These are phyloP conservation scores for Fusarium kyushuense DNA, from an alignment of 2,329 filamentous ascomycete genomes.

Conservation along the genomic window DNA sequence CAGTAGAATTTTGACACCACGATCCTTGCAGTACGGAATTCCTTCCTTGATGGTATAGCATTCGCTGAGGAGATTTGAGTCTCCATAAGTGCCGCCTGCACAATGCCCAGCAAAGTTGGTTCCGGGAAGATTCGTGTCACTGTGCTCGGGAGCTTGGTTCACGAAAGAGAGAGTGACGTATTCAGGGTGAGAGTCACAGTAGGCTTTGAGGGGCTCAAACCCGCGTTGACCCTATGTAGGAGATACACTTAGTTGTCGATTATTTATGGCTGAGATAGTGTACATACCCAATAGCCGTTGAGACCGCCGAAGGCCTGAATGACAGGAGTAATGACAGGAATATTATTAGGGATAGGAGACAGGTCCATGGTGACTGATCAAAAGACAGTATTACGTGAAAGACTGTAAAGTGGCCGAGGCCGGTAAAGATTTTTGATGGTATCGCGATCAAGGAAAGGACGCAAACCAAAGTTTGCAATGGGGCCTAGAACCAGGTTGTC, in stretches of 20 bases:
- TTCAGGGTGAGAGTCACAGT: slow-evolving; percentile 55
- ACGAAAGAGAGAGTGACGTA: slow-evolving; percentile 57
- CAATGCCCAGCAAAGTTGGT: slow-evolving; percentile 58
- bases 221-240: slow-evolving; percentile 54
- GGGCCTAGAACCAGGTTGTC: slow-evolving; percentile 50
- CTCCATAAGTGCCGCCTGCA: slow-evolving; percentile 44
- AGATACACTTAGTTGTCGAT: slow-evolving; percentile 1
- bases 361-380: slow-evolving; percentile 37
- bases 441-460: slow-evolving; percentile 55
- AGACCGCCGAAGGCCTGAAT: slow-evolving; percentile 49
- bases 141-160: slow-evolving; percentile 54
- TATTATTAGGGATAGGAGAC: slow-evolving; percentile 32
- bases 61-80: slow-evolving; percentile 50
- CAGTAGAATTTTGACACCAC: slow-evolving; percentile 59
- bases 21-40: slow-evolving; percentile 57
- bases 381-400: slow-evolving; percentile 41
- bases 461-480: slow-evolving; percentile 54
- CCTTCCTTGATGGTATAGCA: slow-evolving; percentile 55
- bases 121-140: slow-evolving; percentile 52
- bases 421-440: slow-evolving; percentile 49
- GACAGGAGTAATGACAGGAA: slow-evolving; percentile 20
- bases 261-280: no score
- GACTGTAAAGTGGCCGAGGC: slow-evolving; percentile 54
- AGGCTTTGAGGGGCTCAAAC: slow-evolving; percentile 49
- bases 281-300: slow-evolving; percentile 58